Conservation (phyloP, 345 rosid genomes). For the Acer negundo region DNA sequence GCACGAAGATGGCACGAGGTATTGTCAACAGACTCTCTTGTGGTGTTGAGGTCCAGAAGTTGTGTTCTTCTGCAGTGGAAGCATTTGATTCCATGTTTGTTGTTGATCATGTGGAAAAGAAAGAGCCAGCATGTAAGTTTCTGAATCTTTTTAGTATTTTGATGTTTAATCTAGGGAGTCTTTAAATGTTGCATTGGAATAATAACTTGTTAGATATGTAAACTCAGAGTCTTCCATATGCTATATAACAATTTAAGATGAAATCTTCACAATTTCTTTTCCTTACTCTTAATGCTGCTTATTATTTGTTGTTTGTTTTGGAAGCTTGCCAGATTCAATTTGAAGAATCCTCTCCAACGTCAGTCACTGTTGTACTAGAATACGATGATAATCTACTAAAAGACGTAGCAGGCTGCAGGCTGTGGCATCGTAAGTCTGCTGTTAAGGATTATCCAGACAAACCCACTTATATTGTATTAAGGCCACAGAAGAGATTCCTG, state of each 20-base stretch:
- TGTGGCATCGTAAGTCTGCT: constrained; percentile 49
- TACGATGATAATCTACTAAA: constrained; percentile 25
- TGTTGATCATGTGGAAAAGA: constrained; percentile 18
- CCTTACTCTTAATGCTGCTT: neutral
- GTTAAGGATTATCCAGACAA: constrained; percentile 41
- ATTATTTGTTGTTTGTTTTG: neutral
- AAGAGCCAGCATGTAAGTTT: constrained; percentile 42
- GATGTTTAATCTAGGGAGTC: neutral
- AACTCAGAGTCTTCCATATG: neutral
- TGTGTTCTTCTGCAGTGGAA: constrained; percentile 69
- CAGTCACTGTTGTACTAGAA: constrained; percentile 37
- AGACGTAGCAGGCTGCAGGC: constrained; percentile 45
- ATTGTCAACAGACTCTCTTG: constrained; percentile 78
- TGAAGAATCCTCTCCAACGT: constrained; percentile 47
- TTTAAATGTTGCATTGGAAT: neutral
- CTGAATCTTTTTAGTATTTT: constrained; percentile 9
- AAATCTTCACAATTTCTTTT: neutral
- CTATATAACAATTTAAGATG: constrained; percentile 6
- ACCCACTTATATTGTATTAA: constrained; percentile 33
- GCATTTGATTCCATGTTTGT: constrained; percentile 41
- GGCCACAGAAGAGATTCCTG: constrained; percentile 42
- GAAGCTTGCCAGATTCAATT: constrained; percentile 47
- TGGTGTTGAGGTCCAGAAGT: constrained; percentile 67
- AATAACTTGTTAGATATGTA: neutral
- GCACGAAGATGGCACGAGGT: constrained; percentile 70